Conservation (phyloP, 2,329 filamentous ascomycete species). For the Apiospora malaysiana region DNA sequence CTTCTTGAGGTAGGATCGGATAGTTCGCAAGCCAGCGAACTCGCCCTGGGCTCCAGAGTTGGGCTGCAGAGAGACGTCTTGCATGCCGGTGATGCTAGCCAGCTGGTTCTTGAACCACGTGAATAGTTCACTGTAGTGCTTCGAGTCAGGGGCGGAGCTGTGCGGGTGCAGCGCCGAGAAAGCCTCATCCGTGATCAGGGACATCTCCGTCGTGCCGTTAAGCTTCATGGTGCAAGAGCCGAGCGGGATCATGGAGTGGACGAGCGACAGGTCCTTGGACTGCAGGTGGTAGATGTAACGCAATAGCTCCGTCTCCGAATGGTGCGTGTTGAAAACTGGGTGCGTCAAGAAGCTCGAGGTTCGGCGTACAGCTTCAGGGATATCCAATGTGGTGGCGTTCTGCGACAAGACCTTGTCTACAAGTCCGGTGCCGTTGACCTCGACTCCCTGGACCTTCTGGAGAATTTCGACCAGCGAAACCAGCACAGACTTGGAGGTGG, state of each 20-base stretch:
- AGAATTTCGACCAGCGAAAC: neutral
- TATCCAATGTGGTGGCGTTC: conserved; percentile 44
- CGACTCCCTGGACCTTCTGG: conserved; percentile 33
- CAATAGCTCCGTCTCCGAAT: conserved; percentile 92
- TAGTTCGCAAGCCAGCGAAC: conserved; percentile 87
- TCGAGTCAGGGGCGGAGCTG: conserved; percentile 65
- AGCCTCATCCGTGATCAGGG: conserved; percentile 77
- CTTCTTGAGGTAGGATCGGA: conserved; percentile 81
- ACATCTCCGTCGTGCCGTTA: conserved; percentile 93
- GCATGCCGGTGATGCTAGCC: conserved; percentile 85
- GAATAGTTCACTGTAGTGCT: conserved; percentile 75
- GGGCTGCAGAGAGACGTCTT: conserved; percentile 87
- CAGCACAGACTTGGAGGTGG: conserved; percentile 55
- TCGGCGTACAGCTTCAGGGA: conserved; percentile 69
- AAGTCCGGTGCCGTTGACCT: conserved; percentile 39
- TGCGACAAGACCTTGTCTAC: conserved; percentile 47
- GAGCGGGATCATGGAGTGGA: conserved; percentile 97
- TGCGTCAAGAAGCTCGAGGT: conserved; percentile 82
- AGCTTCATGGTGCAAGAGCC: conserved; percentile 99
- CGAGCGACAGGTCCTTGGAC: conserved; percentile 91
- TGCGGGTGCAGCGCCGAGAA: conserved; percentile 86
- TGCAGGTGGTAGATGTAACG: conserved; percentile 93
- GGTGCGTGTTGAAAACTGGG: conserved; percentile 92
- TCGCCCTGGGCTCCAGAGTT: conserved; percentile 97
- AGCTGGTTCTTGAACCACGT: conserved; percentile 77